Conservation (phyloP, 176 grass and related monocot genomes). For the Carex kokanica region DNA sequence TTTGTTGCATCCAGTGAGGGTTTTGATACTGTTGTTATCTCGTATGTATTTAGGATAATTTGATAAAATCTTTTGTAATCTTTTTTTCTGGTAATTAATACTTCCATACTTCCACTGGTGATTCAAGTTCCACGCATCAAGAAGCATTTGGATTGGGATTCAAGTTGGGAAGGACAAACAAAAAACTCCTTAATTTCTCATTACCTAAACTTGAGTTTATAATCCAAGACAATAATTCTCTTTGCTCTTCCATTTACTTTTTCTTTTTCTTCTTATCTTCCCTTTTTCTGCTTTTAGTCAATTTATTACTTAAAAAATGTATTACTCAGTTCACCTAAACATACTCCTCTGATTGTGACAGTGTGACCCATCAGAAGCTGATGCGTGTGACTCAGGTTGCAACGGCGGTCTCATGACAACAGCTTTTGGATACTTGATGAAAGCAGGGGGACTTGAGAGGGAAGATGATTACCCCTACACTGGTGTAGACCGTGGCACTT, state of each 20-base stretch:
- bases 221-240: not conserved
- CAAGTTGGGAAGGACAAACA: not conserved
- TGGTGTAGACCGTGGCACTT: slow-evolving; percentile 31
- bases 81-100: not conserved
- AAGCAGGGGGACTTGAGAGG: slow-evolving; percentile 56
- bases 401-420: slow-evolving; percentile 90
- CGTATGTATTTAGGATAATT: not conserved
- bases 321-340: not conserved
- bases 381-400: slow-evolving; percentile 62
- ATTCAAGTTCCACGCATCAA: not conserved
- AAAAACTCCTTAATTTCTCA: not conserved
- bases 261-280: not conserved
- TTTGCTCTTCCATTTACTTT: not conserved
- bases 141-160: not conserved
- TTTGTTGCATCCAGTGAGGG: not conserved
- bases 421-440: slow-evolving; percentile 62
- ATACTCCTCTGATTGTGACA: slow-evolving; percentile 27
- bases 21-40: not conserved
- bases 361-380: slow-evolving; percentile 63
- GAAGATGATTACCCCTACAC: slow-evolving; percentile 75
- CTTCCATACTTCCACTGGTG: not conserved
- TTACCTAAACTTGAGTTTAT: not conserved
- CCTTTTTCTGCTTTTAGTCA: slow-evolving; percentile 10
- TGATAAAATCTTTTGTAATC: not conserved
- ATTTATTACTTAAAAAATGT: not conserved